phyloP scores from a whole-genome alignment of 805 yeast species.

The Kluyveromyces nonfermentans region DNA sequence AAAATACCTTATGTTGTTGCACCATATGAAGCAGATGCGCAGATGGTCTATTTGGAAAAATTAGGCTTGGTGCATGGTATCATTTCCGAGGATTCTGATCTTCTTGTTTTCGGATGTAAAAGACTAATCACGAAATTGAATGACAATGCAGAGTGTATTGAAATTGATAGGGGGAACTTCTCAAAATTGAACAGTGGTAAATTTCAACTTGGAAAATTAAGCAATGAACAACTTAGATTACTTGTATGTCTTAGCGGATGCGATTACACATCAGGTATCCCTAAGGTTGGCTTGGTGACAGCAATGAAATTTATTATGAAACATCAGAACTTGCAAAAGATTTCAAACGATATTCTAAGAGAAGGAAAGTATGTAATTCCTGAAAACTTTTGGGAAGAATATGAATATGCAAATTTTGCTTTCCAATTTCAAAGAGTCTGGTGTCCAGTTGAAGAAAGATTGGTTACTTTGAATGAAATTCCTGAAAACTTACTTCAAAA shows the following conservation, averaged over 20 bases:
- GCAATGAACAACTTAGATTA: constrained; percentile 51
- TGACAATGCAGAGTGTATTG: constrained; percentile 60
- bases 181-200: constrained; percentile 33
- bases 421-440: constrained; percentile 82
- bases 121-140: constrained; percentile 72
- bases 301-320: constrained; percentile 55
- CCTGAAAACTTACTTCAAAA: constrained; percentile 31
- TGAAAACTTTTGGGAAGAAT: constrained; percentile 47
- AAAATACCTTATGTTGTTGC: constrained; percentile 75
- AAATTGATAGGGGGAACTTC: constrained; percentile 52
- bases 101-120: constrained; percentile 78
- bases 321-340: constrained; percentile 42
- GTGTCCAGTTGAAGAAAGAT: constrained; percentile 43
- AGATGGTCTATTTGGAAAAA: constrained; percentile 82
- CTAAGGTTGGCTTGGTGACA: constrained; percentile 69
- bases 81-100: constrained; percentile 89
- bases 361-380: constrained; percentile 56
- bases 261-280: constrained; percentile 85
- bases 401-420: constrained; percentile 60
- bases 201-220: constrained; percentile 42
- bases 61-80: constrained; percentile 72
- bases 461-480: constrained; percentile 53
- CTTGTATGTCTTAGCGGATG: constrained; percentile 93
- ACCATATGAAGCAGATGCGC: constrained; percentile 98
- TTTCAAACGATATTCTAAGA: constrained; percentile 45